phyloP scores from a whole-genome alignment of 441 rosid genomes.

The Croton laevigatus region DNA sequence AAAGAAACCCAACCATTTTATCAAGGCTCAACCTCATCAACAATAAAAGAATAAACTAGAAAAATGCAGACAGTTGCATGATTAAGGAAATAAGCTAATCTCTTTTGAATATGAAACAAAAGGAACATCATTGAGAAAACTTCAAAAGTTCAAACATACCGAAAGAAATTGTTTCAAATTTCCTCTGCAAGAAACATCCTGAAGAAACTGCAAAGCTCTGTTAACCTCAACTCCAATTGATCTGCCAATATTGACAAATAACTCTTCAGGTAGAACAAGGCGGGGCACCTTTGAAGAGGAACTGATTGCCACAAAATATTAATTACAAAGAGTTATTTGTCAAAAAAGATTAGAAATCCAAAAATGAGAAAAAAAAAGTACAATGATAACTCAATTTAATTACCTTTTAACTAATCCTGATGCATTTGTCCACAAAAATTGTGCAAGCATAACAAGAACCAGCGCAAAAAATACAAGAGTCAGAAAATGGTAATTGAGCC shows the following conservation, averaged over 20 bases:
- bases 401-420: slow-evolving; percentile 71
- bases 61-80: background rate
- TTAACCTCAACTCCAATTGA: slow-evolving; percentile 64
- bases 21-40: background rate
- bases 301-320: slow-evolving; percentile 36
- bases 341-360: background rate
- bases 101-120: slow-evolving; percentile 8
- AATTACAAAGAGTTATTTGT: background rate
- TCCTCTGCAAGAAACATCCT: slow-evolving; percentile 72
- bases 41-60: background rate
- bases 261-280: slow-evolving; percentile 62
- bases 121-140: slow-evolving; percentile 12
- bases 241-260: slow-evolving; percentile 64
- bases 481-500: slow-evolving; percentile 85
- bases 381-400: slow-evolving; percentile 3
- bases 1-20: background rate
- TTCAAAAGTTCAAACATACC: slow-evolving; percentile 37
- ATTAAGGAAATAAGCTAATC: background rate
- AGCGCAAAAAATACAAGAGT: slow-evolving; percentile 58
- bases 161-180: slow-evolving; percentile 68
- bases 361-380: slow-evolving; percentile 5
- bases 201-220: slow-evolving; percentile 58
- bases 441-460: slow-evolving; percentile 79
- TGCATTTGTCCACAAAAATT: slow-evolving; percentile 78
- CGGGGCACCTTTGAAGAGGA: slow-evolving; percentile 70